Evolutionary conservation across 495 filamentous ascomycete species (phyloP), one percentile per base, ranked within the genome.

Genomic region (Penicillium coprophilum): DNA sequence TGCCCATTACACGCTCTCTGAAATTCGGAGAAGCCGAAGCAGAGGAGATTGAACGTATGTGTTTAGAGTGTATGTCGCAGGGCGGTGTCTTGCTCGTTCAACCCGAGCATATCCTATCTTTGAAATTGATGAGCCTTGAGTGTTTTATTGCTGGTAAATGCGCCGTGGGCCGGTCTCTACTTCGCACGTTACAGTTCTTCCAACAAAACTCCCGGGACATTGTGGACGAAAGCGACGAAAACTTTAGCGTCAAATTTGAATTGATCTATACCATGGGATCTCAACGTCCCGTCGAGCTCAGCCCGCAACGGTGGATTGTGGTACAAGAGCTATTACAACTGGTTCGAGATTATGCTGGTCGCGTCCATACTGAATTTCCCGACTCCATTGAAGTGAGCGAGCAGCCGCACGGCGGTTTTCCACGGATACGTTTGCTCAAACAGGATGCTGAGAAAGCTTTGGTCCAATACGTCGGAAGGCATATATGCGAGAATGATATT

Each of bases 31-130:
- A 63, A 10, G 23, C 24, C 3, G 59, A 63, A 41, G 61, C 53
- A 11, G 27, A 44, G 3, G 41, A 46, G 6, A 39, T 70, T 31
- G 27, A 47, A 13, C n/a, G 21, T 3, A 67, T 71, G 45, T 70
- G 60, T 31, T 40, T 68, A 3, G 68, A 79, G 20, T 88, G 86
- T 57, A 77, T 67, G 67, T 30, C 30, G 0, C 58, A 60, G 4
- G 75, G 84, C 0, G 85, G 83, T 0, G 71, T 89, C 34, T 66
- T 90, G 4, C 66, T 91, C 0, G 66, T 84, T 0, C 84, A 87
- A 38, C 88, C 88, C 0, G 88, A 91, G 62, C 87, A 91, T 54
- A 66, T 89, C 0, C 75, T 90, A 0, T 91, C 87, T 0, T 85
- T 90, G 59, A 77, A 85, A 59, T 69, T 91, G 11, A 85, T 87